Evolutionary conservation across 73 alveolate species (phyloP).

Genomic region (Stentor roeselii): DNA sequence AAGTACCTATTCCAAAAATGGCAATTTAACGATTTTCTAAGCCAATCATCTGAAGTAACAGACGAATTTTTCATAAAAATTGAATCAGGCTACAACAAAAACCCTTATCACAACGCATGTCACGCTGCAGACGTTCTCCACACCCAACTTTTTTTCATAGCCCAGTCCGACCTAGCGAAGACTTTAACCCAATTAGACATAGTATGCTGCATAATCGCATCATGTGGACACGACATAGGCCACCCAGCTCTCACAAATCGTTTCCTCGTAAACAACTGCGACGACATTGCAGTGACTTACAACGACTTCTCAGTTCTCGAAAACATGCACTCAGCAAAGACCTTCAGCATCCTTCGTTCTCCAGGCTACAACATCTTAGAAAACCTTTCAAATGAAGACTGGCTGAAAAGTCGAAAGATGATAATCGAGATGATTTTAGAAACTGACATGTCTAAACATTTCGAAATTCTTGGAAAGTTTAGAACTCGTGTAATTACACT

Average conservation of each 20-base stretch:
- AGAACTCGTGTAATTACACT: slow-evolving; percentile 22
- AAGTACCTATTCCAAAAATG: slow-evolving; percentile 27
- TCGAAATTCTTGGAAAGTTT: slow-evolving; percentile 30
- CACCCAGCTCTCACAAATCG: slow-evolving; percentile 73
- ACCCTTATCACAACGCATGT: slow-evolving; percentile 77
- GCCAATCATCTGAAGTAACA: slow-evolving; percentile 35
- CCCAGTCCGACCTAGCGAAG: neutral
- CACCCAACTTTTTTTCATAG: slow-evolving; percentile 9
- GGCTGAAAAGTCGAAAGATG: slow-evolving; percentile 57
- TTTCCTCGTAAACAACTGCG: slow-evolving; percentile 44
- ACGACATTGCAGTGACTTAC: slow-evolving; percentile 56
- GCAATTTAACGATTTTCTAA: slow-evolving; percentile 38
- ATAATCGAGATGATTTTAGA: slow-evolving; percentile 70
- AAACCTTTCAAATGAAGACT: slow-evolving; percentile 38
- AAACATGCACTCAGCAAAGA: slow-evolving; percentile 57
- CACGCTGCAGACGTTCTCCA: slow-evolving; percentile 76
- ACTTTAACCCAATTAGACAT: slow-evolving; percentile 19
- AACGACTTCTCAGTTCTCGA: slow-evolving; percentile 80
- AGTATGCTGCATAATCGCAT: slow-evolving; percentile 34
- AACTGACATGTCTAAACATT: slow-evolving; percentile 82
- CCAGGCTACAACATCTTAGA: slow-evolving; percentile 50
- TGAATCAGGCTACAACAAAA: slow-evolving; percentile 51
- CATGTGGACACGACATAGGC: slow-evolving; percentile 66
- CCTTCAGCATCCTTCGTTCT: slow-evolving; percentile 50
- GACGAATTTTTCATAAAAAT: slow-evolving; percentile 53